Evolutionary conservation across 2,329 filamentous ascomycete species (phyloP).

Genomic region (Cladophialophora yegresii): DNA sequence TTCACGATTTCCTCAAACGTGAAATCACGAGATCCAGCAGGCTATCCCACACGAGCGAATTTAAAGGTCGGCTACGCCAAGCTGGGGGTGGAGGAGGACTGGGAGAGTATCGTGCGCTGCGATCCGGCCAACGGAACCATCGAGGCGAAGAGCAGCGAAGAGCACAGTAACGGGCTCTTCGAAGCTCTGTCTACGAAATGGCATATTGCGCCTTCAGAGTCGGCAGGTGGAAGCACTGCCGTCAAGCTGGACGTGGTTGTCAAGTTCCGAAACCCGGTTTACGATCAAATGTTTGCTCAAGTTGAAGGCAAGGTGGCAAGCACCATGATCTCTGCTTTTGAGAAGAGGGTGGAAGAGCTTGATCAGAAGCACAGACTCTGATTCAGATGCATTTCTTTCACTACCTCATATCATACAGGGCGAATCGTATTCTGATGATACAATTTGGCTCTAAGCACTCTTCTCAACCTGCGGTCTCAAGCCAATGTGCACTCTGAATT

Average conservation of each 20-base stretch:
- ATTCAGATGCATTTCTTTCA: no score
- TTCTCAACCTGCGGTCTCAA: no score
- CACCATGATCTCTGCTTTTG: slow-evolving; percentile 91
- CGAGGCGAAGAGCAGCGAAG: slow-evolving; percentile 63
- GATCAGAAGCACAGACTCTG: slow-evolving; percentile 15
- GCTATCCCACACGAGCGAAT: slow-evolving; percentile 69
- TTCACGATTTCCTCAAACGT: slow-evolving; percentile 80
- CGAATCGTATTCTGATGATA: no score
- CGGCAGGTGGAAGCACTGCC: slow-evolving; percentile 59
- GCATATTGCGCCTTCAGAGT: slow-evolving; percentile 44
- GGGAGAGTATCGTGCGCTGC: slow-evolving; percentile 78
- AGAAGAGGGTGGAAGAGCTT: slow-evolving; percentile 70
- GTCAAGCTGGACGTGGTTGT: slow-evolving; percentile 78
- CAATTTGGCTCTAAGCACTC: no score
- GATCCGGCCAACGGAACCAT: slow-evolving; percentile 66
- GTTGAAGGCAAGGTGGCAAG: slow-evolving; percentile 82
- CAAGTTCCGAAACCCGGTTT: slow-evolving; percentile 84
- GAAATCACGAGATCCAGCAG: slow-evolving; percentile 66
- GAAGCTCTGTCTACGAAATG: slow-evolving; percentile 50
- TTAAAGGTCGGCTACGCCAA: slow-evolving; percentile 83
- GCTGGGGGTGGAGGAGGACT: slow-evolving; percentile 69
- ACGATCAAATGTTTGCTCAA: slow-evolving; percentile 76
- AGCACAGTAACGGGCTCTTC: slow-evolving; percentile 58
- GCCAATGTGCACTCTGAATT: no score
- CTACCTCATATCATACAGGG: no score